Base-by-base conservation (phyloP, 257 asterid genomes). In the Scutellaria barbata region DNA sequence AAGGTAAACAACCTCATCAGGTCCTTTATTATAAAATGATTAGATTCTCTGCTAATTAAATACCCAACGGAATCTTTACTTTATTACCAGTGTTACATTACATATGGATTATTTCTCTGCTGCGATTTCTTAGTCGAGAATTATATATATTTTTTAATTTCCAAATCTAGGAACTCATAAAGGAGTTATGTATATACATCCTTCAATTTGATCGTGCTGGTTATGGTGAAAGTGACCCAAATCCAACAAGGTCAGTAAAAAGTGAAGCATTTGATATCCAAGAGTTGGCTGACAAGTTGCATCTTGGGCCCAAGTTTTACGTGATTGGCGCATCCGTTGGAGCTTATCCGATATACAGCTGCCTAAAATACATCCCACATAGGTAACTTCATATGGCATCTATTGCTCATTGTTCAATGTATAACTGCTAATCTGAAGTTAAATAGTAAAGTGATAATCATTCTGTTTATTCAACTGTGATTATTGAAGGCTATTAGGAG, bases 211-310 rank as follows among this genome's bases (percentile, higher is more conserved):
- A 93, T 79, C 94, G 98, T 33, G 95, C 97, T 5, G 98, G 98
- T 7, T 93, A 90, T 55, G 97, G 97, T 18, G 98, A 93, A 72
- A 93, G 98, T 48, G 94, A 89, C 58, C 95, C 98, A 22, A 82
- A 90, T 79, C 96, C 96, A 14, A 71, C 58, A 18, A 88, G 92
- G 68, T 73, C 96, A 10, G 85, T 87, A 57, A 87, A 85, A 78
- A 92, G 87, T 48, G 98, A 92, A 54, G 96, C 97, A 63, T 83
- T 81, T 37, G 98, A 93, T 70, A 82, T 90, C 78, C 87, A 90
- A 68, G 96, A 90, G 77, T 84, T 93, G 17, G 98, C 96, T 12
- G 96, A 93, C 66, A 76, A 81, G 67, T 71, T 90, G 84, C 82
- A 84, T 20, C 73, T 93, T 11, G 97, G 96, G 14, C 76, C 87